A percentile compares a stretch with the other conserved stretches of the same genome.
Evolutionary conservation across 2,329 filamentous ascomycete genomes (phyloP).

Genomic region (Hypomyces rosellus): DNA sequence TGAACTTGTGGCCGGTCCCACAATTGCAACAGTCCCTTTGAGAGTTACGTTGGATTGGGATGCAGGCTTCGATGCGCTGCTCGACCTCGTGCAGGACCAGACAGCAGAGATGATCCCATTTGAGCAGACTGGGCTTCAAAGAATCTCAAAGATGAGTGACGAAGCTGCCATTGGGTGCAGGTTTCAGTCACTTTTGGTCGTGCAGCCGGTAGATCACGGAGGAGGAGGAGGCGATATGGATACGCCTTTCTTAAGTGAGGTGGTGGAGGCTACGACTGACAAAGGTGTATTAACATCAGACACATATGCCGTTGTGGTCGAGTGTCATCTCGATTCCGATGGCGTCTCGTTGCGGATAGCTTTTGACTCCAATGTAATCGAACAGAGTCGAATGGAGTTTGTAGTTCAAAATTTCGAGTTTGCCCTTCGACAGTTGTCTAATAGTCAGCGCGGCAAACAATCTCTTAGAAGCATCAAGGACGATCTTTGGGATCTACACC

Average conservation of each 20-base stretch:
- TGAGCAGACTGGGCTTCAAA: slow-evolving; percentile 5
- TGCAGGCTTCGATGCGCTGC: not conserved
- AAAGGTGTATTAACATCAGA: not conserved
- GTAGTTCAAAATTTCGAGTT: not conserved
- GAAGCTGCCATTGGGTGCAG: not conserved
- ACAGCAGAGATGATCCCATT: slow-evolving; percentile 3
- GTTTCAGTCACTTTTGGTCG: slow-evolving; percentile 4
- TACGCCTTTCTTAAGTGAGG: not conserved
- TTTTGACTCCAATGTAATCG: not conserved
- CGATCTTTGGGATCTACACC: slow-evolving; percentile 11
- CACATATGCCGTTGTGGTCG: slow-evolving; percentile 1
- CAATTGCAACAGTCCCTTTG: slow-evolving; percentile 4
- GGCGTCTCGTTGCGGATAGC: not conserved
- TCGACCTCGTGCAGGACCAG: not conserved
- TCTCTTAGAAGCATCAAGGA: not conserved
- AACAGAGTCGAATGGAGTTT: not conserved
- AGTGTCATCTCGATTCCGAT: not conserved
- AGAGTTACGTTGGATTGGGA: not conserved
- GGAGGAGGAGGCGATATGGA: too few species aligned
- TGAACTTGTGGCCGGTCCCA: slow-evolving; percentile 1
- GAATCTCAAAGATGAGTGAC: not conserved
- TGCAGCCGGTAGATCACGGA: not conserved
- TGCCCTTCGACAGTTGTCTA: not conserved
- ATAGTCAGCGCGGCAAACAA: not conserved
- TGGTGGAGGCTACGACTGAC: not conserved